Base-by-base conservation (phyloP, 1,284 basidiomycete species). In the Ganoderma boninense region DNA sequence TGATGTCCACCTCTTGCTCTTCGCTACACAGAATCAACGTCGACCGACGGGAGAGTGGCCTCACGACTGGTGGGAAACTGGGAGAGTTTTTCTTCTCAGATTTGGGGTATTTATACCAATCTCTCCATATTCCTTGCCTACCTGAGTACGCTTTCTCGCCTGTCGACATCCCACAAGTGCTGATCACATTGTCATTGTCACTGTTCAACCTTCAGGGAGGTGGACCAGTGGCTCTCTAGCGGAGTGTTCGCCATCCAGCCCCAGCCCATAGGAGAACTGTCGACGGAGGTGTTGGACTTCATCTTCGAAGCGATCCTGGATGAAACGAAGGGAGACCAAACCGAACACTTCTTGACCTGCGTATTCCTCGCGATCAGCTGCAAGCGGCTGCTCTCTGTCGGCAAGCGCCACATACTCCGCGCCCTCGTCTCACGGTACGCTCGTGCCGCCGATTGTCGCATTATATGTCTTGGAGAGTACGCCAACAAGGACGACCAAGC, bases 381-480 rank as follows among this genome's bases (percentile, higher is more conserved):
- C 74, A 68, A 66, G 57, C 29, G 11, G 8, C 26, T 74, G 6
- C 67, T 68, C 29, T 46, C 46, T 3, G 20, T 68, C 16, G 70
- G 68, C 14, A 60, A 68, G 42, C 44, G 46, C 20, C 62, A 62
- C 23, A 26, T 74, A 23, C 56, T 59, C 18, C 35, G 35, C 14
- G 20, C n/a, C 46, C n/a, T 68, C 13, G 6, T n/a, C 23, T 18
- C 38, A 29, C 16, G 14, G 20, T 14, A 38, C 38, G 38, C 62
- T 11, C 44, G 62, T 35, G 72, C 70, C 71, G 61, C 59, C 7
- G 64, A 69, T 8, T 32, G 64, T 18, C 71, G 72, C n/a, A 32
- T 77, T 29, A 63, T 74, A 16, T 76, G 73, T 59, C 26, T 74
- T 38, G 73, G 71, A 8, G 69, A 69, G 10, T 62, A 56, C 62